phyloP scores from a whole-genome alignment of 2,329 filamentous ascomycete species.

The Eutypella sp. region DNA sequence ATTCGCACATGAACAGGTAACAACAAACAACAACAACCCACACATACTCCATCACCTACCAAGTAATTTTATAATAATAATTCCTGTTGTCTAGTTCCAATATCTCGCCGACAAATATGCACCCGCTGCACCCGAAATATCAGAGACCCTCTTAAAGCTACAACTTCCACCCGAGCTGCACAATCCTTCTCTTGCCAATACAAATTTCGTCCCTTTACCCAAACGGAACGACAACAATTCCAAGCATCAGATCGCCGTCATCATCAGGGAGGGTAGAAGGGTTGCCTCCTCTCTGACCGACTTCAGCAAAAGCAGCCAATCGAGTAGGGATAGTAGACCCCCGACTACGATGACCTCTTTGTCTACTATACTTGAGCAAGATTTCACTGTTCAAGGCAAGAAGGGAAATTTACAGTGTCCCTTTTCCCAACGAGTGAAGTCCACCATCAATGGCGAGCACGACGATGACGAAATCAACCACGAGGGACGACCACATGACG shows the following conservation, averaged over 20 bases:
- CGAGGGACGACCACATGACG: constrained; percentile 3
- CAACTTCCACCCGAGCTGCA: constrained; percentile 54
- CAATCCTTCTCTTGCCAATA: constrained; percentile 42
- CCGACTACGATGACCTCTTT: constrained; percentile 49
- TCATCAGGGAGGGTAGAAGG: constrained; percentile 60
- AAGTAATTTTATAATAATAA: constrained; percentile 1
- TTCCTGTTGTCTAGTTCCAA: constrained; percentile 46
- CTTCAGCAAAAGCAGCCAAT: constrained; percentile 46
- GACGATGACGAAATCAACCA: constrained; percentile 16
- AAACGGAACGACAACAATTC: constrained; percentile 40
- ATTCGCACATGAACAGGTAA: constrained; percentile 62
- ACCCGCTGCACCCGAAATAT: constrained; percentile 59
- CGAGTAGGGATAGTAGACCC: constrained; percentile 44
- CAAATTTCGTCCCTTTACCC: constrained; percentile 49
- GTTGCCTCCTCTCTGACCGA: constrained; percentile 47
- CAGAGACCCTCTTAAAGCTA: constrained; percentile 60
- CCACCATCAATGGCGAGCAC: too few relatives aligned
- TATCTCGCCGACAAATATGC: constrained; percentile 64
- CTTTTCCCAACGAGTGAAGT: too few relatives aligned
- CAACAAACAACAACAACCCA: constrained; percentile 4
- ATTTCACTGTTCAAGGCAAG: constrained; percentile 81
- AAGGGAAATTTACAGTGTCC: constrained; percentile 78
- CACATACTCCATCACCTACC: constrained; percentile 4
- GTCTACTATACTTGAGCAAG: constrained; percentile 71
- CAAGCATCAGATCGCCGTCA: constrained; percentile 56